phyloP scores from a whole-genome alignment of 2,329 filamentous ascomycete species.

The Aureobasidium sp. region DNA sequence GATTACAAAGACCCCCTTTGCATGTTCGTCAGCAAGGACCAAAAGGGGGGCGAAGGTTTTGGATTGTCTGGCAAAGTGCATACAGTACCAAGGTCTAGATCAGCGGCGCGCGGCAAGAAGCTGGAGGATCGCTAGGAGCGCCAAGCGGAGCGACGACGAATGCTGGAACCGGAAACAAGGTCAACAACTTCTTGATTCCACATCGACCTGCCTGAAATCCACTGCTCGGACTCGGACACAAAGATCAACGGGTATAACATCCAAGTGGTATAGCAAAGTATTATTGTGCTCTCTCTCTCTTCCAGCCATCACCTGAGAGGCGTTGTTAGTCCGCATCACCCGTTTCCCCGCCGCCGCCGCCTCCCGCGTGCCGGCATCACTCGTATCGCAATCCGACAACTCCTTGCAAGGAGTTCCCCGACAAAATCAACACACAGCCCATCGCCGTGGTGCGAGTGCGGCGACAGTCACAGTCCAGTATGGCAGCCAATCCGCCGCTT shows the following conservation, averaged over 20 bases:
- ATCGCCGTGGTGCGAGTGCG: slow-evolving; percentile 20
- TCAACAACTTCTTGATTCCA: background rate
- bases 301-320: background rate
- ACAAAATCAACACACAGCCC: slow-evolving; percentile 11
- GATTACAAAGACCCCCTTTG: too few relatives aligned
- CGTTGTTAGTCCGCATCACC: background rate
- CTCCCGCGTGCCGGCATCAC: background rate
- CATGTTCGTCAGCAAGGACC: background rate
- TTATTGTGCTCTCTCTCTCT: background rate
- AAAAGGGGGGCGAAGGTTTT: background rate
- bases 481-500: background rate
- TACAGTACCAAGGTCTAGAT: slow-evolving; percentile 1
- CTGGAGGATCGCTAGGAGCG: background rate
- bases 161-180: background rate
- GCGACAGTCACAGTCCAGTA: slow-evolving; percentile 1
- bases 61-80: background rate
- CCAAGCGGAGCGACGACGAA: background rate
- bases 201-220: background rate
- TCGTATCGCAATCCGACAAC: background rate
- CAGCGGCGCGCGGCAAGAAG: background rate
- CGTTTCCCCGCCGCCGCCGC: slow-evolving; percentile 5
- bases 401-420: background rate
- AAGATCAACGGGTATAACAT: too few relatives aligned
- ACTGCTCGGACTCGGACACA: background rate
- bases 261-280: background rate